A percentile compares a stretch with the other conserved stretches of the same genome.
Evolutionary conservation across 192 early-diverging fungal species (phyloP).

Genomic region (Coemansia sp.): DNA sequence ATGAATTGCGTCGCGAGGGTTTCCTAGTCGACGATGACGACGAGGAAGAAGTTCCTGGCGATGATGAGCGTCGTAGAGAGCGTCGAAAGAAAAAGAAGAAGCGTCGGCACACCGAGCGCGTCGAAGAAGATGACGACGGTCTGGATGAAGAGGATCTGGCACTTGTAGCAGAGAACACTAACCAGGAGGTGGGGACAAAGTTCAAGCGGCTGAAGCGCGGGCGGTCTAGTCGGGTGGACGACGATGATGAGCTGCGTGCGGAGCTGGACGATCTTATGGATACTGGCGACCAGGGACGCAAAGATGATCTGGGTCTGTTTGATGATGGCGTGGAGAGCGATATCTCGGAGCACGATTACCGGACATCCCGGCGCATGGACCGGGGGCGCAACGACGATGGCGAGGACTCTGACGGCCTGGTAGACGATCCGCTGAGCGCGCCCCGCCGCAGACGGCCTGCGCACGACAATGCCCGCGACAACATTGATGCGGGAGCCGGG

Average conservation of each 20-base stretch:
- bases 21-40: constrained; percentile 78
- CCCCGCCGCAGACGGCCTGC: background rate
- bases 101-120: constrained; percentile 12
- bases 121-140: constrained; percentile 59
- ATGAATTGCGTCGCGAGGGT: constrained; percentile 63
- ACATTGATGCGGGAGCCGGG: constrained; percentile 2
- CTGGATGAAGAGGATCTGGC: constrained; percentile 94
- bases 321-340: constrained; percentile 24
- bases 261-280: constrained; percentile 39
- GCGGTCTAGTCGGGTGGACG: constrained; percentile 56
- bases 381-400: background rate
- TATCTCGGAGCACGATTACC: constrained; percentile 21
- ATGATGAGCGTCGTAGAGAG: constrained; percentile 59
- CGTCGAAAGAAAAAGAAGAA: constrained; percentile 49
- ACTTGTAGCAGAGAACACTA: constrained; percentile 86
- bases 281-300: constrained; percentile 21
- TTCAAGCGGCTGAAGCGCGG: constrained; percentile 81
- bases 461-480: constrained; percentile 6
- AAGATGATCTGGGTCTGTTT: constrained; percentile 47
- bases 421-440: background rate
- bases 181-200: constrained; percentile 58
- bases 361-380: constrained; percentile 17
- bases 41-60: constrained; percentile 61
- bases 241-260: constrained; percentile 53
- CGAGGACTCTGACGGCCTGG: constrained; percentile 1